phyloP scores from a whole-genome alignment of 2,329 filamentous ascomycete genomes.

The Monilinia aucupariae region DNA sequence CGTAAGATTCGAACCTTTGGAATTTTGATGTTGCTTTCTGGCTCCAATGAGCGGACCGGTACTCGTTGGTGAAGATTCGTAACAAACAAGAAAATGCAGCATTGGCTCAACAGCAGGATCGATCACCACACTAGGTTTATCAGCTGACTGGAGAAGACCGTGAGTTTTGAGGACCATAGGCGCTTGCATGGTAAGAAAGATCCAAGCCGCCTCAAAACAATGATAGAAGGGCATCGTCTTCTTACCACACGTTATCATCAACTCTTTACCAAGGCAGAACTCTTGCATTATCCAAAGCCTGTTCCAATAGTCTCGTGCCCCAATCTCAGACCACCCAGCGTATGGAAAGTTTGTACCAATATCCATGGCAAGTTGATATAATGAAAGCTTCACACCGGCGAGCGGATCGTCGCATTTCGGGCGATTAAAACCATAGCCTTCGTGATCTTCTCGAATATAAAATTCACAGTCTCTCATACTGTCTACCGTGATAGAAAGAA shows the following conservation, averaged over 20 bases:
- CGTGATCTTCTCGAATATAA: conserved; percentile 4
- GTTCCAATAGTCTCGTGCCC: conserved; percentile 15
- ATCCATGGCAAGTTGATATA: conserved; percentile 11
- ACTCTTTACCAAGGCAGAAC: conserved; percentile 14
- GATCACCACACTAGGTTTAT: not conserved
- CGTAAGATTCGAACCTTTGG: not conserved
- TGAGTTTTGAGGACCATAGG: not conserved
- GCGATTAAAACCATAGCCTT: conserved; percentile 2
- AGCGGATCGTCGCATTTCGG: conserved; percentile 3
- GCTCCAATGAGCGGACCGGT: conserved; percentile 4
- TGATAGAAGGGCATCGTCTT: conserved; percentile 4
- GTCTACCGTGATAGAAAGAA: conserved; percentile 4
- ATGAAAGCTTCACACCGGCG: not conserved
- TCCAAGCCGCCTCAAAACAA: conserved; percentile 6
- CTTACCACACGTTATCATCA: conserved; percentile 12
- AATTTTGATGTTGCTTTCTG: conserved; percentile 11
- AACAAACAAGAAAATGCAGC: not conserved
- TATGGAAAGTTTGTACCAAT: conserved; percentile 11
- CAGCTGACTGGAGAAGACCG: not conserved
- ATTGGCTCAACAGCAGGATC: not conserved
- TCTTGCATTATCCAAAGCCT: conserved; percentile 21
- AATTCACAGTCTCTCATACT: conserved; percentile 1
- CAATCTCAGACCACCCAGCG: conserved; percentile 3
- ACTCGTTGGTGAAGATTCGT: not conserved
- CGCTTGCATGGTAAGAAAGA: conserved; percentile 14